phyloP scores from a whole-genome alignment of 164 flowering plant genomes.

The Tinospora cordifolia region DNA sequence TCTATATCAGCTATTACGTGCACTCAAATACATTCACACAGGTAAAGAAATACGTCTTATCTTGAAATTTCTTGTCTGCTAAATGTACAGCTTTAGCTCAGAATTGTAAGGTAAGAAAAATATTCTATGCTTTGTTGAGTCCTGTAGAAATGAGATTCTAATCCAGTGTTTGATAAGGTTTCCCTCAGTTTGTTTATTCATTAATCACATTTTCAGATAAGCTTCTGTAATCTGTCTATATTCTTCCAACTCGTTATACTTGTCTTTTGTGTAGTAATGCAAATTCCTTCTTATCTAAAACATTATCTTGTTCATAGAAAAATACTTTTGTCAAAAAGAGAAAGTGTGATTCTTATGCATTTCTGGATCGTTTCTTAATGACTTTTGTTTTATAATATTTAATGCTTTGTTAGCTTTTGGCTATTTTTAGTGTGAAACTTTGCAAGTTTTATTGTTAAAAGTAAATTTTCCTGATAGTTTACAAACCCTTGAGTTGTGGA shows the following conservation, averaged over 20 bases:
- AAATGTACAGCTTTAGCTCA: neutral
- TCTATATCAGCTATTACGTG: conserved; percentile 84
- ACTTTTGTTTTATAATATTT: no score
- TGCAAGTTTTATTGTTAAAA: no score
- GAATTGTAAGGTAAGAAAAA: no score
- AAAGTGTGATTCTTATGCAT: neutral
- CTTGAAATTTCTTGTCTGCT: neutral
- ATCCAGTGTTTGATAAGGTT: neutral
- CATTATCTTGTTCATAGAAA: neutral
- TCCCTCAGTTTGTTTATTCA: neutral
- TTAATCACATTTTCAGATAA: neutral
- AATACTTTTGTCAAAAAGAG: neutral
- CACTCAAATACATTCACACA: conserved; percentile 82
- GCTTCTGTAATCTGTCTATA: neutral
- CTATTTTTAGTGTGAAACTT: no score
- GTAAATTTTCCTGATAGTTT: no score
- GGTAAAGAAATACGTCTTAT: conserved; percentile 31
- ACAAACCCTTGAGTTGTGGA: no score
- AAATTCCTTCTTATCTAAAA: no score
- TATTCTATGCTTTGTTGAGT: no score
- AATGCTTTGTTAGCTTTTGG: no score
- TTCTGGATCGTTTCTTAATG: neutral
- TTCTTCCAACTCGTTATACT: neutral
- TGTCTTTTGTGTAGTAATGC: neutral
- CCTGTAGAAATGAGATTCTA: neutral